Base-by-base conservation (phyloP, 371 early-diverging fungal species). In the Mucor velutinosus region DNA sequence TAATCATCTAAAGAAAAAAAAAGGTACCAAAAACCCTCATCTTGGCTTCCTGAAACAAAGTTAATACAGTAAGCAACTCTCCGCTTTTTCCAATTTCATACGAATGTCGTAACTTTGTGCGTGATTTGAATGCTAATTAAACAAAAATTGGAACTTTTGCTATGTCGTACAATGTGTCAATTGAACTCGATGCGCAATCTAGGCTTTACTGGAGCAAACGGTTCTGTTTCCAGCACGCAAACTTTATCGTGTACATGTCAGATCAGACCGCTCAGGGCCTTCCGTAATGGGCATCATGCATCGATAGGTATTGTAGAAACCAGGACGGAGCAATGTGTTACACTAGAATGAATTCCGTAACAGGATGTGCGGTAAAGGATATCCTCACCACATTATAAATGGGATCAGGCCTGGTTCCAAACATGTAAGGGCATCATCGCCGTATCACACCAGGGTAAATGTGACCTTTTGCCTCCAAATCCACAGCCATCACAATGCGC, bases 21-120 rank as follows among this genome's bases (percentile, higher is more conserved):
- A 47, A 47, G 47, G 47, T 19, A 47, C 47, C 47, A 19, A 45
- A 45, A 19, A 21, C 10, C 19, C 14, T 17, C 41, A 41, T 17
- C 41, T 41, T 41, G 41, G 47, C 47, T 53, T 23, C 53, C 53
- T 53, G 53, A 53, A 53, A 53, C 53, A 53, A 53, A 53, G 6
- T 27, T 27, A 14, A 27, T 27, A 53, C 25, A 37, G 14, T 14
- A 53, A 53, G 15, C 11, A 27, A 27, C 53, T 53, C 53, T 53
- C 53, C 53, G 53, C 53, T 53, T 53, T 53, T 23, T 53, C 7
- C 27, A 12, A 15, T 10, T 53, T 53, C 12, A 51, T 21, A 53
- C 53, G 23, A 49, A 49, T 53, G 27, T 53, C 53, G 53, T 53
- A 53, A 15, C 53, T 12, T 21, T 47, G 47, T 47, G 47, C 47